Conservation (phyloP, 768 basidiomycete genomes). For the Sarcomyxa edulis region DNA sequence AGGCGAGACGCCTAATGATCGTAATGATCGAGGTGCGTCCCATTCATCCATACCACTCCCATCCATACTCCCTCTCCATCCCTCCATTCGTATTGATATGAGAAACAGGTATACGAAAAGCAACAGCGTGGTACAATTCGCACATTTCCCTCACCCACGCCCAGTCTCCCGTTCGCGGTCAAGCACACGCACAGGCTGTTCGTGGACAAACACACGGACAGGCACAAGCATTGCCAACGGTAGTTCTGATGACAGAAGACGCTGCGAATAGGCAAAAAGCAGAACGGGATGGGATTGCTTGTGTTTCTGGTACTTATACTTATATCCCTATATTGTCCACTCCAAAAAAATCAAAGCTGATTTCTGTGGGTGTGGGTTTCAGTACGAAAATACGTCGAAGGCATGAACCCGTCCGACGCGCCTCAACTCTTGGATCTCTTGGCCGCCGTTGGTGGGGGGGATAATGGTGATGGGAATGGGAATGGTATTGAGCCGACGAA, state of each 20-base stretch:
- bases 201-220: neutral
- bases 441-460: constrained; percentile 56
- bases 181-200: constrained; percentile 14
- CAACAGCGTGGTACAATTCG: constrained; percentile 79
- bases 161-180: constrained; percentile 48
- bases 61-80: too few species aligned
- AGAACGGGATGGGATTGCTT: constrained; percentile 52
- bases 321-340: neutral
- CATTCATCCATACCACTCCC: too few species aligned
- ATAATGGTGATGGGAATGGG: neutral
- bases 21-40: constrained; percentile 82
- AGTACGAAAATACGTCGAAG: constrained; percentile 83
- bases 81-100: neutral
- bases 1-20: constrained; percentile 85
- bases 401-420: constrained; percentile 46
- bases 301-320: constrained; percentile 50
- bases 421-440: constrained; percentile 77
- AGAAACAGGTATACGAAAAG: constrained; percentile 75
- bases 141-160: constrained; percentile 57
- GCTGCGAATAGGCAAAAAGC: constrained; percentile 78
- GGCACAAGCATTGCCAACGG: constrained; percentile 40
- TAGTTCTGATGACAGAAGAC: constrained; percentile 89
- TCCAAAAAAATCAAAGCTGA: neutral
- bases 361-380: too few species aligned
- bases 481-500: constrained; percentile 51